phyloP scores from a whole-genome alignment of 148 eudicot genomes.

The Rheum nobile region DNA sequence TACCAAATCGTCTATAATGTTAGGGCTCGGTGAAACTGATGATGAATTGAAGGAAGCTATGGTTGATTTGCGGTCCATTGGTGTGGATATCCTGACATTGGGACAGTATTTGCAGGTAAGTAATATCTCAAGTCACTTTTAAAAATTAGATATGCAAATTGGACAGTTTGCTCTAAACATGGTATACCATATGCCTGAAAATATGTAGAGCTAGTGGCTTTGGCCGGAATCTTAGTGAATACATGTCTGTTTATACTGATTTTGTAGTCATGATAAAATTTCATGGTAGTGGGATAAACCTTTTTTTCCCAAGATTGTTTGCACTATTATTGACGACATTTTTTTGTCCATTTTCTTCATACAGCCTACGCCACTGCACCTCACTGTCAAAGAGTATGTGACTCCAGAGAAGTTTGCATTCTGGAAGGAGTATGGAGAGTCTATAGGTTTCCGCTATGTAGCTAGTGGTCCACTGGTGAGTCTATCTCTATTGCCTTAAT shows the following conservation, averaged over 20 bases:
- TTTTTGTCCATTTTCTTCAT: slow-evolving; percentile 5
- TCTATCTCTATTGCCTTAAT: not conserved
- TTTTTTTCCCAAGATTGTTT: not conserved
- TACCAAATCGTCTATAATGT: slow-evolving; percentile 84
- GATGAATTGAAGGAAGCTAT: slow-evolving; percentile 71
- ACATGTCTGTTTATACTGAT: not conserved
- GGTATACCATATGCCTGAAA: not conserved
- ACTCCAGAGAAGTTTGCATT: slow-evolving; percentile 75
- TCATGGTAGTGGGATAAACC: not conserved
- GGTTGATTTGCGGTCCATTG: slow-evolving; percentile 80
- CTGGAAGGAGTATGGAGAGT: slow-evolving; percentile 91
- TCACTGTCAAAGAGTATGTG: slow-evolving; percentile 85
- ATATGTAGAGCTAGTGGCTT: not conserved
- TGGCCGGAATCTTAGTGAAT: not conserved
- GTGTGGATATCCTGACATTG: slow-evolving; percentile 79
- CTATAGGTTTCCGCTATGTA: slow-evolving; percentile 90
- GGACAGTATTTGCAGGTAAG: slow-evolving; percentile 90
- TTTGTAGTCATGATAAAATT: not conserved
- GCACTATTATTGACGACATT: not conserved
- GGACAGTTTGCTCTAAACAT: not conserved
- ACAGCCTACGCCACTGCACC: slow-evolving; percentile 97
- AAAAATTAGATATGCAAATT: not conserved
- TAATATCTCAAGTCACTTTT: not conserved
- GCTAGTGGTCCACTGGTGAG: slow-evolving; percentile 98
- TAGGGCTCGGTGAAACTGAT: slow-evolving; percentile 93